These are phyloP conservation scores for Dendrothele bispora DNA, from an alignment of 768 basidiomycete species.

Conservation along the genomic window DNA sequence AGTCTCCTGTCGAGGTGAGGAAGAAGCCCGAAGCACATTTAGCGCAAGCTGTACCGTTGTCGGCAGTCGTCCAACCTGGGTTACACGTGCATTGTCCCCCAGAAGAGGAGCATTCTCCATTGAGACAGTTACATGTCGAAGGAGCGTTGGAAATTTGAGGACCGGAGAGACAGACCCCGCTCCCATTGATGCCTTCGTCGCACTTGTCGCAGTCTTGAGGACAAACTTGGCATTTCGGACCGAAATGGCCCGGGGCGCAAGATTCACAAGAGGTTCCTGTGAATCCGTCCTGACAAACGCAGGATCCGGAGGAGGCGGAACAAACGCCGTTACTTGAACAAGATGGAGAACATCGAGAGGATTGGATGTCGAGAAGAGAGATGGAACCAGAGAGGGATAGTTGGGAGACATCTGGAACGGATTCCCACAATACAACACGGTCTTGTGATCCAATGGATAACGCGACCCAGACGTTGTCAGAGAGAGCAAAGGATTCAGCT, in stretches of 20 bases:
- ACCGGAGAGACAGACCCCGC: constrained; percentile 69
- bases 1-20: constrained; percentile 65
- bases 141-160: constrained; percentile 50
- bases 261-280: constrained; percentile 78
- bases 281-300: constrained; percentile 73
- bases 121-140: constrained; percentile 77
- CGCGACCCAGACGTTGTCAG: constrained; percentile 68
- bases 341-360: constrained; percentile 69
- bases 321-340: constrained; percentile 78
- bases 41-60: constrained; percentile 76
- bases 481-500: constrained; percentile 63
- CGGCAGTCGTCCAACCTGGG: constrained; percentile 69
- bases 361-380: constrained; percentile 69
- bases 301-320: constrained; percentile 65
- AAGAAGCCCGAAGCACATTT: constrained; percentile 78
- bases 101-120: constrained; percentile 71
- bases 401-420: constrained; percentile 72
- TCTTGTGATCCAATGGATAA: constrained; percentile 54
- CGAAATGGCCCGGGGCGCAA: constrained; percentile 76
- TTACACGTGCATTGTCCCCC: constrained; percentile 77
- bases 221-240: constrained; percentile 68
- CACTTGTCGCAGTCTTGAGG: constrained; percentile 68
- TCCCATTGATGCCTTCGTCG: constrained; percentile 78
- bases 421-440: constrained; percentile 76
- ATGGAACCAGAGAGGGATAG: constrained; percentile 57